Conservation (phyloP, 129 eudicot species). For the Dittrichia graveolens region DNA sequence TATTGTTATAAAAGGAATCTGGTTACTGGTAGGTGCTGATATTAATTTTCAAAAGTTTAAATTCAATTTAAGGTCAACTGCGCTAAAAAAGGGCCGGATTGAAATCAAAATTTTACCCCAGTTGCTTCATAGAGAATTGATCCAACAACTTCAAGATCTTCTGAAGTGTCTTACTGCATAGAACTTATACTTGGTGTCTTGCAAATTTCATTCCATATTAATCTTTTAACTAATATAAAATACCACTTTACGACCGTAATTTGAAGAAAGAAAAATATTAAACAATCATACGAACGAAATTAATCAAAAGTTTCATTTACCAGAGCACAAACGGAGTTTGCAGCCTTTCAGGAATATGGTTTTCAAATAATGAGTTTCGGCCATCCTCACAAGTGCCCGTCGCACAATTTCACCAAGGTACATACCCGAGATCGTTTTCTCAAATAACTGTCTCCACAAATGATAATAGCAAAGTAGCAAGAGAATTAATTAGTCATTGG, state of each 20-base stretch:
- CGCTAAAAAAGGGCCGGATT: too few relatives aligned
- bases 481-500: constrained; percentile 9
- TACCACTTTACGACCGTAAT: constrained; percentile 2
- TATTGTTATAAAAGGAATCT: too few relatives aligned
- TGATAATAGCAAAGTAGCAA: not conserved
- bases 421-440: constrained; percentile 91
- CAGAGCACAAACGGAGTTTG: constrained; percentile 64
- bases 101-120: constrained; percentile 50
- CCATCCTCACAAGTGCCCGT: constrained; percentile 75
- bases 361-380: constrained; percentile 64
- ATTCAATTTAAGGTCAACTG: too few relatives aligned
- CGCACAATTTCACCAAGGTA: constrained; percentile 90
- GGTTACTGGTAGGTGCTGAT: too few relatives aligned
- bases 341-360: constrained; percentile 47
- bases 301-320: constrained; percentile 32
- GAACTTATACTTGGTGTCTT: constrained; percentile 84
- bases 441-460: constrained; percentile 58
- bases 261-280: not conserved
- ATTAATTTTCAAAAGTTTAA: too few relatives aligned
- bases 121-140: constrained; percentile 53
- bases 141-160: constrained; percentile 64
- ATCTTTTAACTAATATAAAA: not conserved
- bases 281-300: too few relatives aligned
- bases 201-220: constrained; percentile 16
- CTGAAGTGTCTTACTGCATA: constrained; percentile 76